phyloP scores from a whole-genome alignment of 495 filamentous ascomycete species.

The Trichoderma orchidacearum region DNA sequence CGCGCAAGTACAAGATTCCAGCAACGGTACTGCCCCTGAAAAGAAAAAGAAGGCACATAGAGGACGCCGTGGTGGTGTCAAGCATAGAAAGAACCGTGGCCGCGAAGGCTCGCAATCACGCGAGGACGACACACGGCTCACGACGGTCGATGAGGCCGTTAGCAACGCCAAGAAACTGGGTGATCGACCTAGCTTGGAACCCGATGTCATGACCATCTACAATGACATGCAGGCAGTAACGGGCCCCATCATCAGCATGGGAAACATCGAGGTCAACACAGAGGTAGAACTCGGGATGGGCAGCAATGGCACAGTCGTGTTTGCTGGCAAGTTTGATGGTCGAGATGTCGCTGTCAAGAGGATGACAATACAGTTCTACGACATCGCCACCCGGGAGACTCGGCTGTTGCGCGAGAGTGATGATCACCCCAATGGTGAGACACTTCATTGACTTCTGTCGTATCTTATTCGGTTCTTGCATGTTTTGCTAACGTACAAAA shows the following conservation, averaged over 20 bases:
- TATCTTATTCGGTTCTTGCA: no score
- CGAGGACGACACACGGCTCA: conserved; percentile 22
- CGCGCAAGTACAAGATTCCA: neutral
- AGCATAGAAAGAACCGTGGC: conserved; percentile 49
- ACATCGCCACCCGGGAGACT: conserved; percentile 90
- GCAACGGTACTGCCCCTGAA: conserved; percentile 3
- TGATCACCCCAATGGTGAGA: conserved; percentile 68
- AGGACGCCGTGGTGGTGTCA: conserved; percentile 68
- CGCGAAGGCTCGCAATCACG: conserved; percentile 24
- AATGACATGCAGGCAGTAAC: conserved; percentile 40
- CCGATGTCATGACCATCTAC: conserved; percentile 36
- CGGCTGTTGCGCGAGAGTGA: conserved; percentile 82
- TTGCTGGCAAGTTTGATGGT: conserved; percentile 74
- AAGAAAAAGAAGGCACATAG: conserved; percentile 72
- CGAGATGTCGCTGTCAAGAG: conserved; percentile 91
- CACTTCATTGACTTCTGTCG: neutral
- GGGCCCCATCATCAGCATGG: conserved; percentile 51
- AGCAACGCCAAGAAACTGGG: conserved; percentile 29
- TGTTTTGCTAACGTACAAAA: neutral
- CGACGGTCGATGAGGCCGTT: conserved; percentile 28
- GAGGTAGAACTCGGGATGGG: conserved; percentile 63
- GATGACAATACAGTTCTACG: conserved; percentile 89
- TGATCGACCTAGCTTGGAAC: conserved; percentile 36
- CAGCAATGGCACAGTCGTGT: conserved; percentile 78
- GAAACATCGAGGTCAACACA: conserved; percentile 58